Percentiles rank a stretch among this genome's conserved stretches.
These are phyloP conservation scores for Apiospora sp. DNA, from an alignment of 2,329 filamentous ascomycete genomes.

Conservation along the genomic window DNA sequence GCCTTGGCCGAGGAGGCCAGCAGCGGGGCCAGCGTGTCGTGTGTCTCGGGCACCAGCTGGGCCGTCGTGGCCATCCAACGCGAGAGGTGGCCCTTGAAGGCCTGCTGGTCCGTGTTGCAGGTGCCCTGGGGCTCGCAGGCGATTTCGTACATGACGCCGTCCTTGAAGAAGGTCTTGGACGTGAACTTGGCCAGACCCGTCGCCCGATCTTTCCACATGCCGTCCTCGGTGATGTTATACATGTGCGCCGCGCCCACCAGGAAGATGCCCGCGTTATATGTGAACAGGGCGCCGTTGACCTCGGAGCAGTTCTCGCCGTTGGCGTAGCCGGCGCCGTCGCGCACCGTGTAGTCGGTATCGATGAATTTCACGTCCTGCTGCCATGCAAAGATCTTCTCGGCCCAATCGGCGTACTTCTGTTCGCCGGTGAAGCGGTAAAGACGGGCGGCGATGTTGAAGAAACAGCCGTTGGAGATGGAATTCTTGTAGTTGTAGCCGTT, in stretches of 20 bases:
- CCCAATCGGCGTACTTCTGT: constrained; percentile 80
- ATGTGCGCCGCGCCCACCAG: constrained; percentile 48
- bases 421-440: constrained; percentile 83
- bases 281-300: constrained; percentile 40
- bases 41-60: constrained; percentile 38
- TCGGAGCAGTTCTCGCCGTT: constrained; percentile 43
- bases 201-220: constrained; percentile 54
- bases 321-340: constrained; percentile 57
- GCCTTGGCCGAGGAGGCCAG: constrained; percentile 47
- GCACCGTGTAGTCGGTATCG: constrained; percentile 60
- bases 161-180: constrained; percentile 51
- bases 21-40: constrained; percentile 36
- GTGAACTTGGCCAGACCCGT: constrained; percentile 54
- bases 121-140: constrained; percentile 56
- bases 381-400: constrained; percentile 75
- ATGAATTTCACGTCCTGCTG: constrained; percentile 64
- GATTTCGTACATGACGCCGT: constrained; percentile 56
- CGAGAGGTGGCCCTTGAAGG: constrained; percentile 52
- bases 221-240: constrained; percentile 49
- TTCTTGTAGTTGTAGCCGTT: constrained; percentile 75
- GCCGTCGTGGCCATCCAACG: constrained; percentile 55
- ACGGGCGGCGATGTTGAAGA: constrained; percentile 74
- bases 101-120: constrained; percentile 47
- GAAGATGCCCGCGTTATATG: constrained; percentile 43
- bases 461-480: constrained; percentile 73